Evolutionary conservation across 257 asterid species (phyloP).

Genomic region (Solanum chaucha): DNA sequence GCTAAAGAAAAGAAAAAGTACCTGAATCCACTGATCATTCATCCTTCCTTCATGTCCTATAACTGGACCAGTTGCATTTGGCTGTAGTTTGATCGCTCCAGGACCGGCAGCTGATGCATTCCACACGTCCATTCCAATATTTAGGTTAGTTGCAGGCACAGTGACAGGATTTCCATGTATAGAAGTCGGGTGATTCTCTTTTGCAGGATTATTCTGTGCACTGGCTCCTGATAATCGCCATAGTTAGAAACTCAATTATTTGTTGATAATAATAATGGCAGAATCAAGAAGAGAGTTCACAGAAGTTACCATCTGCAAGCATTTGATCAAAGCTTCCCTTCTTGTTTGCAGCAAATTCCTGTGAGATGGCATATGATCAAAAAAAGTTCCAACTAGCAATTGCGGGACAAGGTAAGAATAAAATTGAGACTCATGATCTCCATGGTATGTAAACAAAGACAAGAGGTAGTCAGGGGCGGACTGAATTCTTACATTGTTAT

Average conservation of each 20-base stretch:
- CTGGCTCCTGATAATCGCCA: slow-evolving; percentile 47
- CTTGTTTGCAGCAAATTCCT: slow-evolving; percentile 64
- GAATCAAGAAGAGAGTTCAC: neutral
- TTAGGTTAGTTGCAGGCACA: slow-evolving; percentile 63
- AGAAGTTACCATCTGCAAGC: slow-evolving; percentile 81
- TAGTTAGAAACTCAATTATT: neutral
- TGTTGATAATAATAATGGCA: neutral
- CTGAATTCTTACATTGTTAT: slow-evolving; percentile 38
- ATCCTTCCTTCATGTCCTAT: slow-evolving; percentile 52
- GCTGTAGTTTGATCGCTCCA: slow-evolving; percentile 52
- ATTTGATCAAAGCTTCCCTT: slow-evolving; percentile 90
- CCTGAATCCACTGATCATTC: slow-evolving; percentile 84
- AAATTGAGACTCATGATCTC: neutral
- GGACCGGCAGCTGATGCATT: slow-evolving; percentile 63
- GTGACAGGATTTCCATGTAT: slow-evolving; percentile 69
- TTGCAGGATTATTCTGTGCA: slow-evolving; percentile 43
- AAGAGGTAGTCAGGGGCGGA: neutral
- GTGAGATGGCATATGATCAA: slow-evolving; percentile 1
- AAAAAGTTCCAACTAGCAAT: neutral
- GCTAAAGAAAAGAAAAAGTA: slow-evolving; percentile 4
- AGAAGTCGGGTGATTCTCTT: slow-evolving; percentile 38
- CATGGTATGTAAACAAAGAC: neutral
- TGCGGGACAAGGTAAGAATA: neutral
- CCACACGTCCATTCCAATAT: slow-evolving; percentile 93
- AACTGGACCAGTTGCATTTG: slow-evolving; percentile 44